Conservation (phyloP, 257 asterid genomes). For the Anisodus tanguticus region DNA sequence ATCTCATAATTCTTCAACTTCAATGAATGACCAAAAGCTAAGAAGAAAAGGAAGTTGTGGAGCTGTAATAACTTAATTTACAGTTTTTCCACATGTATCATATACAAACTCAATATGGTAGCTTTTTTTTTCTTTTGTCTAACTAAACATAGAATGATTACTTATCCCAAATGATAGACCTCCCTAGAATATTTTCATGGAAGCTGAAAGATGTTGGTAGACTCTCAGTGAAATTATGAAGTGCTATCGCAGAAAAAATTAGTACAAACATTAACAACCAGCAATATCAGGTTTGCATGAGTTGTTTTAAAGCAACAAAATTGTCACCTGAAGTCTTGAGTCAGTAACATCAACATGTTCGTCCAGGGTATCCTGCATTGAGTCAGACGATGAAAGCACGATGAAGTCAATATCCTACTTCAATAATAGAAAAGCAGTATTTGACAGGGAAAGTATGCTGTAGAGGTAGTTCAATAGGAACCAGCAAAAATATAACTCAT, state of each 20-base stretch:
- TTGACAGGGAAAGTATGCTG: background rate
- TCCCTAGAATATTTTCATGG: background rate
- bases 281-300: slow-evolving; percentile 22
- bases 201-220: background rate
- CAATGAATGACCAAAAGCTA: background rate
- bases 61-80: background rate
- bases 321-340: slow-evolving; percentile 68
- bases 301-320: background rate
- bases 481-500: slow-evolving; percentile 37
- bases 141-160: background rate
- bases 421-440: background rate
- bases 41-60: background rate
- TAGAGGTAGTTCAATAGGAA: background rate
- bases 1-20: background rate
- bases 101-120: background rate
- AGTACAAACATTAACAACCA: background rate
- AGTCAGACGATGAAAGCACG: slow-evolving; percentile 7
- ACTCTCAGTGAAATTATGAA: background rate
- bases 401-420: background rate
- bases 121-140: background rate
- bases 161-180: background rate
- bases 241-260: background rate
- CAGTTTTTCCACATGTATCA: background rate
- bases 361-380: slow-evolving; percentile 70
- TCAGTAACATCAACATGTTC: slow-evolving; percentile 79